phyloP scores from a whole-genome alignment of 1,284 basidiomycete species.

The Apiotrichum montevideense region DNA sequence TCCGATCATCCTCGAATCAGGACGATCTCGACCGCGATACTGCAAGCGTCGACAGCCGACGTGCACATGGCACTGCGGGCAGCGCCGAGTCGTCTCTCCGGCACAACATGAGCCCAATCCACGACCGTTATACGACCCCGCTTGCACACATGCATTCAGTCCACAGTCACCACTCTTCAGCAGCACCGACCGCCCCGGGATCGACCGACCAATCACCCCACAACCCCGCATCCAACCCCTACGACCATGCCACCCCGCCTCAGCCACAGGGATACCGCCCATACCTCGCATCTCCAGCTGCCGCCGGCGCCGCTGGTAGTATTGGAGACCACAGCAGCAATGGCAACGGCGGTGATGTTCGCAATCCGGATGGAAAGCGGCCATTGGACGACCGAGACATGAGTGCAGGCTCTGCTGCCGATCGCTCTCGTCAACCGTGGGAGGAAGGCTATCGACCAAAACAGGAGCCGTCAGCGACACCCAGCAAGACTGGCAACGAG shows the following conservation, averaged over 20 bases:
- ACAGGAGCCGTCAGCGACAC: neutral
- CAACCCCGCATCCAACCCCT: neutral
- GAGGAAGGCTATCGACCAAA: slow-evolving; percentile 1
- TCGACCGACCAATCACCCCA: neutral
- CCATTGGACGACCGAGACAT: neutral
- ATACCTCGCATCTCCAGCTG: neutral
- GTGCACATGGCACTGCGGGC: neutral
- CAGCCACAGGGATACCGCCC: slow-evolving; percentile 1
- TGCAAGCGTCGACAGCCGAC: neutral
- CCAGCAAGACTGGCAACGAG: neutral
- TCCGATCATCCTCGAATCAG: too few species aligned
- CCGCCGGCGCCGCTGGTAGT: neutral
- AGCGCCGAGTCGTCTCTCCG: neutral
- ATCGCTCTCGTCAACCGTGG: neutral
- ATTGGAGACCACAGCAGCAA: neutral
- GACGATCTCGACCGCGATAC: neutral
- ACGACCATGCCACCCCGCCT: slow-evolving; percentile 1
- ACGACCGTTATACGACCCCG: neutral
- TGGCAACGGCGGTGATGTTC: neutral
- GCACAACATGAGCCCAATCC: neutral
- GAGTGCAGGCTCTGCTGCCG: neutral
- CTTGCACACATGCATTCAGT: neutral
- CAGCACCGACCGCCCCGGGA: neutral
- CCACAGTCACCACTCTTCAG: neutral
- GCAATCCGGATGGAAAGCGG: neutral